Conservation (phyloP, 2,329 filamentous ascomycete species). For the Herpotrichia juniperi region DNA sequence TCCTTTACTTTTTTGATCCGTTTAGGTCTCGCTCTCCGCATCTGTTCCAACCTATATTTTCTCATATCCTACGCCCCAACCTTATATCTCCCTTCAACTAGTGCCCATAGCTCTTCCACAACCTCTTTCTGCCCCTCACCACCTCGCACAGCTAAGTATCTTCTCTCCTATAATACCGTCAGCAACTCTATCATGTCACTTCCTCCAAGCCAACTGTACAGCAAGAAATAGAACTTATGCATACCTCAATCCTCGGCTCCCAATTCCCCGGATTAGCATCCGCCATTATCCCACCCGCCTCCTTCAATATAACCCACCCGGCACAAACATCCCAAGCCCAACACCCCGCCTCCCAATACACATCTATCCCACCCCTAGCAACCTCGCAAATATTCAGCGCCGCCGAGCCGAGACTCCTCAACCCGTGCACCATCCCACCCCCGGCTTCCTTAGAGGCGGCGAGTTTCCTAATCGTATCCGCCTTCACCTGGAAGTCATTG, state of each 20-base stretch:
- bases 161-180: too few relatives aligned
- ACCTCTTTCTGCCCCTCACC: constrained; percentile 54
- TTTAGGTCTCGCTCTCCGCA: too few relatives aligned
- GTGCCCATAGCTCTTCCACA: constrained; percentile 57
- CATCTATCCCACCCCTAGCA: constrained; percentile 72
- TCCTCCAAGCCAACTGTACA: too few relatives aligned
- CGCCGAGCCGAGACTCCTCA: constrained; percentile 74
- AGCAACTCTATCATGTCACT: too few relatives aligned
- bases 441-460: constrained; percentile 63
- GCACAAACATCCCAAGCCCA: constrained; percentile 89
- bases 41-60: not conserved
- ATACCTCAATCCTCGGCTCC: constrained; percentile 63
- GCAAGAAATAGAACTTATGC: too few relatives aligned
- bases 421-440: constrained; percentile 76
- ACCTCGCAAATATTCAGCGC: constrained; percentile 77
- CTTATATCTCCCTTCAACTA: constrained; percentile 53
- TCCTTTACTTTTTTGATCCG: too few relatives aligned
- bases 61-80: constrained; percentile 38
- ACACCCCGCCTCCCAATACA: constrained; percentile 84
- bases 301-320: constrained; percentile 75
- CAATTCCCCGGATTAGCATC: constrained; percentile 76
- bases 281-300: constrained; percentile 76
- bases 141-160: constrained; percentile 58
- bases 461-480: constrained; percentile 65
- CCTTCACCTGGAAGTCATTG: constrained; percentile 73